Percentiles rank a stretch among this genome's conserved stretches.
Evolutionary conservation across 2,329 filamentous ascomycete genomes (phyloP).

Genomic region (Cercospora zeina): DNA sequence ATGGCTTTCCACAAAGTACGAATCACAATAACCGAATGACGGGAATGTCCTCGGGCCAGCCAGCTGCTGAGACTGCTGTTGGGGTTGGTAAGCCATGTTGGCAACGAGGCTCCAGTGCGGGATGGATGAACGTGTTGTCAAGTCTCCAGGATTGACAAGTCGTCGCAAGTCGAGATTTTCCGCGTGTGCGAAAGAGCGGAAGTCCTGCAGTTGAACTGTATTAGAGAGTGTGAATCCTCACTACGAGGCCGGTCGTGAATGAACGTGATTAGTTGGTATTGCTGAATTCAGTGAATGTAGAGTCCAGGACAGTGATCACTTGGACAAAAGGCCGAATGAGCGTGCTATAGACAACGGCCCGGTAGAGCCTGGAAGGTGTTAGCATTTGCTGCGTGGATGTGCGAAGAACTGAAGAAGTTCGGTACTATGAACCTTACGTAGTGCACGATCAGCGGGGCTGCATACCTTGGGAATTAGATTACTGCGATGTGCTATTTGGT

Average conservation of each 20-base stretch:
- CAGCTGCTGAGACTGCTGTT: slow-evolving; percentile 29
- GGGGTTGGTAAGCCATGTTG: slow-evolving; percentile 57
- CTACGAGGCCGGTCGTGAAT: slow-evolving; percentile 48
- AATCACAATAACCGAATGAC: slow-evolving; percentile 65
- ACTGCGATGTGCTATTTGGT: slow-evolving; percentile 44
- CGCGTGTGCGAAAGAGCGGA: slow-evolving; percentile 46
- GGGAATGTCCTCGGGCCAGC: slow-evolving; percentile 47
- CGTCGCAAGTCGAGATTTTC: slow-evolving; percentile 31
- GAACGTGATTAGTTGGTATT: slow-evolving; percentile 61
- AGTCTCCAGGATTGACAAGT: slow-evolving; percentile 49
- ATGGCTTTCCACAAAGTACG: slow-evolving; percentile 65
- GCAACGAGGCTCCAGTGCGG: slow-evolving; percentile 37
- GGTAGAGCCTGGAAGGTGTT: slow-evolving; percentile 40
- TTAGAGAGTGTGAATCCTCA: slow-evolving; percentile 55
- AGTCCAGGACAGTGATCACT: slow-evolving; percentile 39
- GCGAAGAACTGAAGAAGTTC: background rate
- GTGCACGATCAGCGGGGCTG: slow-evolving; percentile 22
- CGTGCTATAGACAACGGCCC: slow-evolving; percentile 41
- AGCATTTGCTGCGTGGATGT: slow-evolving; percentile 21
- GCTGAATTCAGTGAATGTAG: slow-evolving; percentile 46
- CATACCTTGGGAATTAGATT: slow-evolving; percentile 54
- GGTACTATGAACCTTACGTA: slow-evolving; percentile 15
- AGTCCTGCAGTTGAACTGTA: slow-evolving; percentile 44
- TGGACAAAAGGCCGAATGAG: slow-evolving; percentile 33
- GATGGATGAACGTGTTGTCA: slow-evolving; percentile 47